Percentiles rank a stretch among this genome's conserved stretches.
Evolutionary conservation across 352 stramenopile genomes (phyloP).

Genomic region (Globisporangium polare): DNA sequence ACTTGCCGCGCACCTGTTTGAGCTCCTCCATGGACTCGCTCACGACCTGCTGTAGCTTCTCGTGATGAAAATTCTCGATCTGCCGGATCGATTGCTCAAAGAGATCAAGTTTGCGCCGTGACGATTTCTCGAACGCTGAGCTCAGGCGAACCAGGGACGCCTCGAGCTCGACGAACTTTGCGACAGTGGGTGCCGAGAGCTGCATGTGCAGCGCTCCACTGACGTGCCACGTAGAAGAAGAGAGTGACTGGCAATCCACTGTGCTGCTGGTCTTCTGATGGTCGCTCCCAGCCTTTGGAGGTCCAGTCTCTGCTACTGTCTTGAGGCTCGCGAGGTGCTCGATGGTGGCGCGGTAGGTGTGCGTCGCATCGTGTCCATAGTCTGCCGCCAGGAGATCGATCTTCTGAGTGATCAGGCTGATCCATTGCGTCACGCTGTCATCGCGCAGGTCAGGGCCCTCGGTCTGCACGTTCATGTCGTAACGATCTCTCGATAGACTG

Average conservation of each 20-base stretch:
- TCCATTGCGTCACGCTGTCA: conserved; percentile 38
- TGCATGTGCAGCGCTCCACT: conserved; percentile 23
- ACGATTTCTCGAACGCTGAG: conserved; percentile 26
- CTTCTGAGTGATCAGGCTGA: conserved; percentile 41
- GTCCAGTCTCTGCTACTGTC: no score
- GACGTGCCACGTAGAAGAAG: conserved; percentile 33
- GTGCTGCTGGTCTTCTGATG: no score
- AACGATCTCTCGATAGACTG: background rate
- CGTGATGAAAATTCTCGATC: conserved; percentile 50
- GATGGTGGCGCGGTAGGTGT: conserved; percentile 21
- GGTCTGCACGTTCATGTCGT: conserved; percentile 18
- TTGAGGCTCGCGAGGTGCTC: conserved; percentile 15
- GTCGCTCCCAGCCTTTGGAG: no score
- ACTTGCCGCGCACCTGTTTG: conserved; percentile 38
- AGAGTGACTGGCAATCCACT: background rate
- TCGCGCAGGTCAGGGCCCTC: conserved; percentile 20
- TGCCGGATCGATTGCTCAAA: conserved; percentile 48
- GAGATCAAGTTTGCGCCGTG: conserved; percentile 29
- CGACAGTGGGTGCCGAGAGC: conserved; percentile 22
- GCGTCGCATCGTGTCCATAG: conserved; percentile 34
- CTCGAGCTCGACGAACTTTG: conserved; percentile 34
- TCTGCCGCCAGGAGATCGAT: conserved; percentile 31
- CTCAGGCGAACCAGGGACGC: conserved; percentile 29
- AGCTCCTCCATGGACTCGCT: conserved; percentile 50
- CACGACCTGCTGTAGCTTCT: conserved; percentile 46